Base-by-base conservation (phyloP, 106 monocot genomes). In the Allium sativum region DNA sequence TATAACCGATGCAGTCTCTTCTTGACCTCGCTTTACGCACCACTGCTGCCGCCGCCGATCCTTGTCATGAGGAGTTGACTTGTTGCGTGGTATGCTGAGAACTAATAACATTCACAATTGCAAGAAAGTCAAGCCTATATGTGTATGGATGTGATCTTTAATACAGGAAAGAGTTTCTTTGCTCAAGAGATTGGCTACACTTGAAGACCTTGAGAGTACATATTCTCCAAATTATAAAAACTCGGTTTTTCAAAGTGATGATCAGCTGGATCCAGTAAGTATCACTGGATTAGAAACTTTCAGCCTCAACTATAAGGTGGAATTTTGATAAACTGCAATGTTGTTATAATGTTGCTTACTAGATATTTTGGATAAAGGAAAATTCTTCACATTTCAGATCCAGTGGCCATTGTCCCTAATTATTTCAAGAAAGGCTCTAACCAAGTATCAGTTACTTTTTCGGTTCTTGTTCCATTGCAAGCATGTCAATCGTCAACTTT, bases 371-470 rank as follows among this genome's bases (percentile, higher is more conserved):
- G 56, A 42, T 18, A 70, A 21, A 56, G 12, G n/a, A 45, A 53
- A 19, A 11, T 18, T 40, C 14, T n/a, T 10, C 8, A 58, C n/a
- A 13, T 69, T 70, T 61, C 73, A 99, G 98, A 88, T 99, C 45
- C 84, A 78, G 18, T 99, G 98, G 98, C 98, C 98, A 52, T 54
- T 99, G 42, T 99, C 98, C 21, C 84, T 99, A 73, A 75, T 99
- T 55, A 82, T 99, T 64, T 88, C 92, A 67, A 85, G 83, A 55
- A 99, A 92, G 67, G 85, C 92, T 53, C 70, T 92, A 52, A 88
- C 88, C 59, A 92, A 99, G 53, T 99, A 99, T 73, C 98, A 99
- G 65, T 57, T 99, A 67, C 82, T 99, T 56, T 99, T 92, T 67
- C 98, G 85, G 61, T 80, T 99, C 56, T 64, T 99, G 18, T 99